These are phyloP conservation scores for Xylaria sp. DNA, from an alignment of 2,329 filamentous ascomycete species.

Conservation along the genomic window DNA sequence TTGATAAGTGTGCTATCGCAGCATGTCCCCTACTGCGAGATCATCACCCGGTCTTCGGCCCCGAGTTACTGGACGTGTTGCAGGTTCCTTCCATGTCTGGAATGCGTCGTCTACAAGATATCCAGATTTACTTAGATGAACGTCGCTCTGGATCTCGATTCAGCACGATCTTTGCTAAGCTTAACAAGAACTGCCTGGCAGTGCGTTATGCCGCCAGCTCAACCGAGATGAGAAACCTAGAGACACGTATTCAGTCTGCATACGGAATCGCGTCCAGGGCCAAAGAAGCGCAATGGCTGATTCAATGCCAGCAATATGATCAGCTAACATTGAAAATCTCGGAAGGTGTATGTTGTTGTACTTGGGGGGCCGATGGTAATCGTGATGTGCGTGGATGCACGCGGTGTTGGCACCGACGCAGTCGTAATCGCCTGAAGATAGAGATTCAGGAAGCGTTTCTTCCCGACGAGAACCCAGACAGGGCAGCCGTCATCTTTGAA, in stretches of 20 bases:
- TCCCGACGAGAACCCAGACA: constrained; percentile 33
- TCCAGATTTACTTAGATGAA: constrained; percentile 45
- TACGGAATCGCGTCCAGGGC: constrained; percentile 13
- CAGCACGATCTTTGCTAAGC: constrained; percentile 45
- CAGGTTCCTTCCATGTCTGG: constrained; percentile 43
- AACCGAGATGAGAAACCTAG: constrained; percentile 20
- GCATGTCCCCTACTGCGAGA: constrained; percentile 44
- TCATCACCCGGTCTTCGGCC: constrained; percentile 47
- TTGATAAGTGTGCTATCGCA: constrained; percentile 45
- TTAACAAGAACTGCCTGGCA: constrained; percentile 40
- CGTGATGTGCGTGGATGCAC: constrained; percentile 37
- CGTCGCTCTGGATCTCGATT: constrained; percentile 28
- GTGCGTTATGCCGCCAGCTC: constrained; percentile 40
- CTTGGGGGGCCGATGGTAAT: constrained; percentile 21
- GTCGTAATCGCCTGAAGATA: constrained; percentile 39
- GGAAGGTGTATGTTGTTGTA: constrained; percentile 31
- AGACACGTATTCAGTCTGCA: constrained; percentile 12
- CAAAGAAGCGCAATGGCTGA: constrained; percentile 9
- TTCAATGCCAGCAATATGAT: constrained; percentile 24
- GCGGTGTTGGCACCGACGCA: constrained; percentile 38
- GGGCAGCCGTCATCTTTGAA: constrained; percentile 49
- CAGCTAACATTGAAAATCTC: constrained; percentile 33
- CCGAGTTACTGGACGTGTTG: constrained; percentile 49
- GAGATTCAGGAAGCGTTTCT: constrained; percentile 45
- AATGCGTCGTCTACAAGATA: constrained; percentile 44